These are phyloP conservation scores for Scheffersomyces quercinus DNA, from an alignment of 1,139 yeast genomes.

Conservation along the genomic window DNA sequence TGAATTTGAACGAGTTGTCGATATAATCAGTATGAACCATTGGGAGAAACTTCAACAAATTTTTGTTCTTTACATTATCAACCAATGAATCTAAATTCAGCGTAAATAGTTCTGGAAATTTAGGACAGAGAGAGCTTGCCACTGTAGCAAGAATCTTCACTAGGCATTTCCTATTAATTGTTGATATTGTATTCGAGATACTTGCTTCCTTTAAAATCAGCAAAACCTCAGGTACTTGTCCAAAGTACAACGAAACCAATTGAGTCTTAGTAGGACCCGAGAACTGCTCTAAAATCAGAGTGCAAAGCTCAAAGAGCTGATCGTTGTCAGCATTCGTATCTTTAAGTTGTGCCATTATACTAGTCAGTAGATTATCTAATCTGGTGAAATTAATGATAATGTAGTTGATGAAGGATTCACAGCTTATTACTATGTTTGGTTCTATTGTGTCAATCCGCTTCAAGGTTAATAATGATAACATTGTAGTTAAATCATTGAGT, in stretches of 20 bases:
- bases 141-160: background rate
- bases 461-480: too few species aligned
- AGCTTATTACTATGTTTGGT: too few species aligned
- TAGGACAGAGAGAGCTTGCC: background rate
- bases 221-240: background rate
- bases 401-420: too few species aligned
- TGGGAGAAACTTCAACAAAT: background rate
- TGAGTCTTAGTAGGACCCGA: too few species aligned
- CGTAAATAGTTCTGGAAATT: background rate
- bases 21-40: background rate
- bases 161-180: background rate
- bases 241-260: background rate
- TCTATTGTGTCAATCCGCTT: too few species aligned
- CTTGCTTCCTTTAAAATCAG: background rate
- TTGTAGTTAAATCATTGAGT: too few species aligned
- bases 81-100: background rate
- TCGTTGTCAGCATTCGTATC: too few species aligned
- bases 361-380: too few species aligned
- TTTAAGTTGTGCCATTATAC: too few species aligned
- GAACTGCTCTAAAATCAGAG: too few species aligned
- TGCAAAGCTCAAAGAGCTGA: too few species aligned
- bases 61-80: background rate
- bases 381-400: too few species aligned
- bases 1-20: slow-evolving; percentile 8
- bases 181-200: background rate